Percentiles rank a stretch among this genome's conserved stretches.
These are phyloP conservation scores for Termitomyces bulborhizus DNA, from an alignment of 768 basidiomycete genomes.

Conservation along the genomic window DNA sequence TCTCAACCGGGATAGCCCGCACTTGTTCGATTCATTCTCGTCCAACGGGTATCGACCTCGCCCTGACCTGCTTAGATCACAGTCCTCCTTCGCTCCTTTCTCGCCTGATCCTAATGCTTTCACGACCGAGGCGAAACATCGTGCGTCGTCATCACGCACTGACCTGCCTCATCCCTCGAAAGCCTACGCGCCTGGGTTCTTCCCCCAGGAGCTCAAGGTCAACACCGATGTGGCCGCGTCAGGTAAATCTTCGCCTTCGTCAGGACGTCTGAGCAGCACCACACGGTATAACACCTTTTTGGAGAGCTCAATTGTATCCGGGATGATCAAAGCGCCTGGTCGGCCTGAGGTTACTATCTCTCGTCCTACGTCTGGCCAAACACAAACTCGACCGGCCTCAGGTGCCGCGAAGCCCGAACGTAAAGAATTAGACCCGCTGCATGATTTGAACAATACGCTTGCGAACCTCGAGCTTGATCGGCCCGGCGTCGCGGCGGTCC, in stretches of 20 bases:
- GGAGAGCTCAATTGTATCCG: constrained; percentile 32
- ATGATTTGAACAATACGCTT: constrained; percentile 71
- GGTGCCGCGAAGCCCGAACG: constrained; percentile 16
- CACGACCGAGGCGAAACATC: constrained; percentile 27
- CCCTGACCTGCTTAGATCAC: constrained; percentile 29
- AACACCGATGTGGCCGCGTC: constrained; percentile 13
- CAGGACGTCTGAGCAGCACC: constrained; percentile 36
- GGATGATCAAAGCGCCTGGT: constrained; percentile 32
- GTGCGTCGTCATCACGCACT: constrained; percentile 29
- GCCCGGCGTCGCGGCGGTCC: constrained; percentile 13
- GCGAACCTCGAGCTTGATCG: constrained; percentile 67
- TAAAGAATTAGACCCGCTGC: constrained; percentile 47
- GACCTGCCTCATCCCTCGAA: constrained; percentile 47
- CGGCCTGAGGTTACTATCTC: constrained; percentile 42
- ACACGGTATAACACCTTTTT: constrained; percentile 42
- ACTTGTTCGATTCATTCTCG: constrained; percentile 15
- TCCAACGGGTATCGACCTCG: constrained; percentile 19
- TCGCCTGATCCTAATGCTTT: constrained; percentile 66
- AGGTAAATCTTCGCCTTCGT: constrained; percentile 37
- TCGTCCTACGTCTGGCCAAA: constrained; percentile 47
- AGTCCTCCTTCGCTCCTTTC: constrained; percentile 64
- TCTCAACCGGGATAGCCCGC: constrained; percentile 13
- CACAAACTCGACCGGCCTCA: constrained; percentile 20
- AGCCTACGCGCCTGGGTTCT: constrained; percentile 47
- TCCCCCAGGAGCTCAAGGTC: constrained; percentile 34